Conservation (phyloP, 1,139 yeast genomes). For the Candida tetrigidarum region DNA sequence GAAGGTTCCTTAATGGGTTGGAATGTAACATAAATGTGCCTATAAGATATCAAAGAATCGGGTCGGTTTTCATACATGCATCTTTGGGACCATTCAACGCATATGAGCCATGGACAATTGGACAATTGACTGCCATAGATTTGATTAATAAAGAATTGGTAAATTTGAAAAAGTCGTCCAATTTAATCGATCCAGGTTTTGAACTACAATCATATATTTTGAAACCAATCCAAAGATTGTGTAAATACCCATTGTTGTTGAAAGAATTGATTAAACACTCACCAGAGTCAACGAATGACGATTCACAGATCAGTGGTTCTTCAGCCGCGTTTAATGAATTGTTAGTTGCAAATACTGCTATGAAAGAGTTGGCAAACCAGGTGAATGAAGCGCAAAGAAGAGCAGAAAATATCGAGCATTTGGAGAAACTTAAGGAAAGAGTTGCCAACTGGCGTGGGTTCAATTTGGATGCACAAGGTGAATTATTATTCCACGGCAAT, state of each 20-base stretch:
- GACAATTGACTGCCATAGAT: slow-evolving; percentile 86
- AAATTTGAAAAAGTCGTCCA: slow-evolving; percentile 58
- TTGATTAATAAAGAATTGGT: slow-evolving; percentile 68
- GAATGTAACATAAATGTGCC: slow-evolving; percentile 87
- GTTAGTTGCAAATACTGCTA: slow-evolving; percentile 66
- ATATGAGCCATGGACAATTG: slow-evolving; percentile 90
- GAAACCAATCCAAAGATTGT: slow-evolving; percentile 93
- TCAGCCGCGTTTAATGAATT: slow-evolving; percentile 72
- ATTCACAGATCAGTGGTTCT: slow-evolving; percentile 23
- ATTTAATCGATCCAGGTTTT: slow-evolving; percentile 79
- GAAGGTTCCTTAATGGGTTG: slow-evolving; percentile 83
- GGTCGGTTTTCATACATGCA: slow-evolving; percentile 83
- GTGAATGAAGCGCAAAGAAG: slow-evolving; percentile 95
- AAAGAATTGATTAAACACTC: slow-evolving; percentile 75
- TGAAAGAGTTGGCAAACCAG: slow-evolving; percentile 70
- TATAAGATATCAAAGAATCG: slow-evolving; percentile 78
- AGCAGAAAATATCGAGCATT: slow-evolving; percentile 79
- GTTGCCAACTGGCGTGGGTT: slow-evolving; percentile 97
- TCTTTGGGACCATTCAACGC: slow-evolving; percentile 79
- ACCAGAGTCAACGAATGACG: slow-evolving; percentile 26
- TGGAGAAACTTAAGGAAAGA: slow-evolving; percentile 69
- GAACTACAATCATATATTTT: slow-evolving; percentile 89
- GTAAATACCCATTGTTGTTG: slow-evolving; percentile 87
- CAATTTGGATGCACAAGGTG: slow-evolving; percentile 81
- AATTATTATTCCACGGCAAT: slow-evolving; percentile 73